phyloP scores from a whole-genome alignment of 305 asterid genomes.

The Fraxinus nigra region DNA sequence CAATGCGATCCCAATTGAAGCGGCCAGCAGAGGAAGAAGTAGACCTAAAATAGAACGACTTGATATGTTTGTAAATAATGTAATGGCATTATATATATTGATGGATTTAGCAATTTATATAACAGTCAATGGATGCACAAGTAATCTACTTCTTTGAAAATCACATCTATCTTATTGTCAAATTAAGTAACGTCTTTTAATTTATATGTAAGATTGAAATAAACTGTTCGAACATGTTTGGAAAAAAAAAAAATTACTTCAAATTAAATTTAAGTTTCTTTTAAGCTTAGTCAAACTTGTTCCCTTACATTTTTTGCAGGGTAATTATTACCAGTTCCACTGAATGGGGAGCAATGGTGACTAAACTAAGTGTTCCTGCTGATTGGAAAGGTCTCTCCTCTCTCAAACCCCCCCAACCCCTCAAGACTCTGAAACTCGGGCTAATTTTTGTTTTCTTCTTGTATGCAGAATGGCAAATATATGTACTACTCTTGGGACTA shows the following conservation, averaged over 20 bases:
- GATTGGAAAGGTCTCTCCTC: slow-evolving; percentile 81
- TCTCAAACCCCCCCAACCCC: background rate
- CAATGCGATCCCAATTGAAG: background rate
- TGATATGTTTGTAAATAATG: background rate
- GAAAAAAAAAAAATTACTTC: background rate
- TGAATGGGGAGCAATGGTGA: slow-evolving; percentile 80
- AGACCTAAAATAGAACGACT: background rate
- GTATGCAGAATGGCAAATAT: slow-evolving; percentile 89
- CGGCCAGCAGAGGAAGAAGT: background rate
- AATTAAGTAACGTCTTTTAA: background rate
- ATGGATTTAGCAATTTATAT: background rate
- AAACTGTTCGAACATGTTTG: background rate
- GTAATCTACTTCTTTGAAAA: background rate
- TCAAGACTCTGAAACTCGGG: background rate
- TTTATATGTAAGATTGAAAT: background rate
- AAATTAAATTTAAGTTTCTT: background rate
- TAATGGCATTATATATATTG: background rate
- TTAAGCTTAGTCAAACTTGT: background rate
- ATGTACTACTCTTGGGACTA: slow-evolving; percentile 68
- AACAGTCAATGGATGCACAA: background rate
- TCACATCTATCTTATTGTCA: too few species aligned
- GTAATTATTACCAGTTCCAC: slow-evolving; percentile 72
- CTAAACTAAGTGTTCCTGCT: slow-evolving; percentile 75
- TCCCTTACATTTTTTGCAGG: slow-evolving; percentile 38
- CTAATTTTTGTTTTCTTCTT: slow-evolving; percentile 3